These are phyloP conservation scores for Thielaviopsis musarum DNA, from an alignment of 2,329 filamentous ascomycete species.

Conservation along the genomic window DNA sequence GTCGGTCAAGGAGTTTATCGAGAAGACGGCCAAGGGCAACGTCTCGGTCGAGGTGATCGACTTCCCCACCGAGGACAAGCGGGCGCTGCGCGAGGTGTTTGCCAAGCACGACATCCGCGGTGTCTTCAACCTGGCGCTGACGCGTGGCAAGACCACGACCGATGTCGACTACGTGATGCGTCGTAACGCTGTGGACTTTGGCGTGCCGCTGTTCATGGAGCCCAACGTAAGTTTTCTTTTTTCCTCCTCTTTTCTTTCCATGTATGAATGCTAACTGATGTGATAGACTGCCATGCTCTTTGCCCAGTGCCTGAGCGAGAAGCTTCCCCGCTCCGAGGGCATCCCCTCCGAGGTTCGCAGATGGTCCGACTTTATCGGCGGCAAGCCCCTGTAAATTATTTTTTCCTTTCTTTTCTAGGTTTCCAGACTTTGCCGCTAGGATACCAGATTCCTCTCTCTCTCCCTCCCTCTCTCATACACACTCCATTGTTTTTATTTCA, in stretches of 20 bases:
- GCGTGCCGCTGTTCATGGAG: constrained; percentile 96
- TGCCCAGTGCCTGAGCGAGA: constrained; percentile 91
- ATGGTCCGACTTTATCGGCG: constrained; percentile 91
- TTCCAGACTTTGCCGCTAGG: neutral
- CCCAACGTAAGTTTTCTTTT: constrained; percentile 53
- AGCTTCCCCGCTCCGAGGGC: constrained; percentile 74
- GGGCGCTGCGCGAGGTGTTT: constrained; percentile 85
- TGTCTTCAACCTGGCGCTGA: constrained; percentile 84
- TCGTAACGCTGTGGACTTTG: constrained; percentile 95
- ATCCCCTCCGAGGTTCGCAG: constrained; percentile 81
- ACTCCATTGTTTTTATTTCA: neutral
- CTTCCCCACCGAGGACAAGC: constrained; percentile 93
- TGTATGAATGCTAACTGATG: constrained; percentile 18
- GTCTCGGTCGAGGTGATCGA: constrained; percentile 78
- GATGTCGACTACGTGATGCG: constrained; percentile 95
- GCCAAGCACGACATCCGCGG: constrained; percentile 92
- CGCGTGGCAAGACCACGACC: constrained; percentile 62
- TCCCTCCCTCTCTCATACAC: neutral
- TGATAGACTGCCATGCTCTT: constrained; percentile 82
- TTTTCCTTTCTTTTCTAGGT: neutral
- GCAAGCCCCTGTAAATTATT: constrained; percentile 53
- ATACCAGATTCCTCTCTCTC: neutral
- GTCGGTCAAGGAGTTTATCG: constrained; percentile 68
- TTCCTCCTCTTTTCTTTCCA: neutral
- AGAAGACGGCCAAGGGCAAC: constrained; percentile 49